Conservation (phyloP, 2,329 filamentous ascomycete genomes). For the Cladosporium sp. region DNA sequence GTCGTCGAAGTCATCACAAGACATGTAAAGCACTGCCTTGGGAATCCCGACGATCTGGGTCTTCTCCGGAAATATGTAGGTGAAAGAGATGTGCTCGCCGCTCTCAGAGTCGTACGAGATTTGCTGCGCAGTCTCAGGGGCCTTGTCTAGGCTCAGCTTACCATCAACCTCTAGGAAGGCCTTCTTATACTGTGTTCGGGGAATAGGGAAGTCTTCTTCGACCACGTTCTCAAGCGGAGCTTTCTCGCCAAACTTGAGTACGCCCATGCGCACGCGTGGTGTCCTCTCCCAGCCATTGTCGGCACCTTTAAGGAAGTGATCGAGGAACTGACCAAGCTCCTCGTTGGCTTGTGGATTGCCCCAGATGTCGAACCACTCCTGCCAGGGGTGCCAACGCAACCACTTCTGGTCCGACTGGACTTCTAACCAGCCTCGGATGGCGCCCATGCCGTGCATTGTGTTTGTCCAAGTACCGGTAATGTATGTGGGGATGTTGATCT, state of each 20-base stretch:
- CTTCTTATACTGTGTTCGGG: constrained; percentile 19
- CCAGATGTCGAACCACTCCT: constrained; percentile 49
- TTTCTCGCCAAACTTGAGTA: constrained; percentile 39
- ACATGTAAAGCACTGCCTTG: constrained; percentile 49
- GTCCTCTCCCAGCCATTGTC: constrained; percentile 50
- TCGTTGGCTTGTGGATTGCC: constrained; percentile 32
- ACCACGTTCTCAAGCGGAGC: constrained; percentile 26
- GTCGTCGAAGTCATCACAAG: constrained; percentile 24
- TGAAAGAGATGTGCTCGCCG: constrained; percentile 34
- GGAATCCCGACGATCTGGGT: constrained; percentile 47
- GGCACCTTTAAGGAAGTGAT: constrained; percentile 44
- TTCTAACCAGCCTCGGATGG: constrained; percentile 39
- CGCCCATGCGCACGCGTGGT: constrained; percentile 44
- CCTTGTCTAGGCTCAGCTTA: background rate
- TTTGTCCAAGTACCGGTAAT: constrained; percentile 19
- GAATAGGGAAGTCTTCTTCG: constrained; percentile 19
- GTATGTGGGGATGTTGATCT: constrained; percentile 24
- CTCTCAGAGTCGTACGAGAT: constrained; percentile 22
- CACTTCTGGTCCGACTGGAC: constrained; percentile 43
- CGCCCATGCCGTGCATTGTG: constrained; percentile 22
- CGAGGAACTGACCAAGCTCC: constrained; percentile 39
- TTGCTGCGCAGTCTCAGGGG: background rate
- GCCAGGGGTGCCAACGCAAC: constrained; percentile 42
- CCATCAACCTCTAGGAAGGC: background rate
- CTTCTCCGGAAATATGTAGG: constrained; percentile 41